A percentile compares a stretch with the other conserved stretches of the same genome.
Conservation (phyloP, 129 eudicot genomes). For the carrot (Daucus carota) region DNA sequence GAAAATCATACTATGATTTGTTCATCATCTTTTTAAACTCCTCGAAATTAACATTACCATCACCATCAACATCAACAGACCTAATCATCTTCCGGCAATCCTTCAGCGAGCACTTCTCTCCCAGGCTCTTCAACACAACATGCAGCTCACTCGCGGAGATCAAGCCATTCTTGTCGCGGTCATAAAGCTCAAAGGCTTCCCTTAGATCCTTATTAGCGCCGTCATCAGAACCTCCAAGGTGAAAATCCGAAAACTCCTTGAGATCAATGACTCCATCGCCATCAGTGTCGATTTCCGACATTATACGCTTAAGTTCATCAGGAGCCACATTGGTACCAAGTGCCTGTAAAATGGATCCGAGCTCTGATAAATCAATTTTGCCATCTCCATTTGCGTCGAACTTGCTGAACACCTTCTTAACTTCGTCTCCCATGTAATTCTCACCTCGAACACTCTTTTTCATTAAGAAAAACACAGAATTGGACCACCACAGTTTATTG, state of each 20-base stretch:
- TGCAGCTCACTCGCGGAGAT: slow-evolving; percentile 74
- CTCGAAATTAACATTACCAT: slow-evolving; percentile 71
- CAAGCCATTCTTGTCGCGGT: slow-evolving; percentile 64
- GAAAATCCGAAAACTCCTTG: slow-evolving; percentile 38
- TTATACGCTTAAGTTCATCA: slow-evolving; percentile 46
- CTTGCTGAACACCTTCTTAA: slow-evolving; percentile 45
- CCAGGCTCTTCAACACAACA: slow-evolving; percentile 59
- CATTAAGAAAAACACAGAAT: slow-evolving; percentile 15
- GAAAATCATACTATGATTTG: neutral
- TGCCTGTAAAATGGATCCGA: slow-evolving; percentile 44
- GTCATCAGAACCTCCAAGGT: slow-evolving; percentile 25
- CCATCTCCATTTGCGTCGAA: slow-evolving; percentile 83
- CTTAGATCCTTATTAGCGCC: slow-evolving; percentile 48
- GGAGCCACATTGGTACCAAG: slow-evolving; percentile 51
- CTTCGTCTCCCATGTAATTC: slow-evolving; percentile 23
- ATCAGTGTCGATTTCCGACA: slow-evolving; percentile 70
- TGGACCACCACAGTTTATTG: neutral
- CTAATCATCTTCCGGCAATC: slow-evolving; percentile 70
- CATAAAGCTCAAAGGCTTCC: slow-evolving; percentile 85
- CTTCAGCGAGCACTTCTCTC: slow-evolving; percentile 76
- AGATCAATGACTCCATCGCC: slow-evolving; percentile 79
- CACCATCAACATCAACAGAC: slow-evolving; percentile 81
- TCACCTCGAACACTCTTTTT: neutral
- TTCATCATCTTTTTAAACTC: slow-evolving; percentile 96
- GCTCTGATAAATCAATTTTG: slow-evolving; percentile 59